These are phyloP conservation scores for Kurtzmaniella quercitrusa DNA, from an alignment of 1,139 yeast species.

Conservation along the genomic window DNA sequence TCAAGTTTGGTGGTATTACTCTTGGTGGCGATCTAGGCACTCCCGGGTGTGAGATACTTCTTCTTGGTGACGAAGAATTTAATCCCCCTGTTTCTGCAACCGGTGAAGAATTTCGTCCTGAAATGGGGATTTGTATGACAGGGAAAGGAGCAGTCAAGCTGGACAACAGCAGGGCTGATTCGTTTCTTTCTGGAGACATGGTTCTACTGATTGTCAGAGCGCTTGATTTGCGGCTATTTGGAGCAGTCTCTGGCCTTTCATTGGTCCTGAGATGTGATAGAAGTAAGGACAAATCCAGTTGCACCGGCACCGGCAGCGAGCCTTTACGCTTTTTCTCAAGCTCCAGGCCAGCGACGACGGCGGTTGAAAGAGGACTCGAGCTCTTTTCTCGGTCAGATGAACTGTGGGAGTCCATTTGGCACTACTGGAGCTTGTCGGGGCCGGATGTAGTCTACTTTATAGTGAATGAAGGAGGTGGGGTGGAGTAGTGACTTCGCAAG, in stretches of 20 bases:
- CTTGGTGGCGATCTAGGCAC: background rate
- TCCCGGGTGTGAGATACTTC: background rate
- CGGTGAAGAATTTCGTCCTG: background rate
- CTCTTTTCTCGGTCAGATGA: background rate
- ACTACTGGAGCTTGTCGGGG: background rate
- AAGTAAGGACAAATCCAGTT: conserved; percentile 20
- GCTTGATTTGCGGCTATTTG: background rate
- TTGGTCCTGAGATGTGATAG: conserved; percentile 21
- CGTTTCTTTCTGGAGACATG: background rate
- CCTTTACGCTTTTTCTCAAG: background rate
- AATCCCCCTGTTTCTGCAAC: background rate
- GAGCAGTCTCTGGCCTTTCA: conserved; percentile 10
- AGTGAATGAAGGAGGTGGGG: background rate
- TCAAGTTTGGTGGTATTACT: background rate
- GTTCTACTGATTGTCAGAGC: background rate
- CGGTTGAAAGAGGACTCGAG: background rate
- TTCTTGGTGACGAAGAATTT: background rate
- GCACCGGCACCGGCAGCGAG: conserved; percentile 23
- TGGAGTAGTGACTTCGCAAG: background rate
- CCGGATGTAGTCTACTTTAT: background rate
- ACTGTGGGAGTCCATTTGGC: background rate
- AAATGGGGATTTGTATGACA: background rate
- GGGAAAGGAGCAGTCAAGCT: background rate
- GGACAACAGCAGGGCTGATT: background rate
- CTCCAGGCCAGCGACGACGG: background rate